These are phyloP conservation scores for Prototheca wickerhamii DNA, from an alignment of 163 green algal genomes.

Conservation along the genomic window DNA sequence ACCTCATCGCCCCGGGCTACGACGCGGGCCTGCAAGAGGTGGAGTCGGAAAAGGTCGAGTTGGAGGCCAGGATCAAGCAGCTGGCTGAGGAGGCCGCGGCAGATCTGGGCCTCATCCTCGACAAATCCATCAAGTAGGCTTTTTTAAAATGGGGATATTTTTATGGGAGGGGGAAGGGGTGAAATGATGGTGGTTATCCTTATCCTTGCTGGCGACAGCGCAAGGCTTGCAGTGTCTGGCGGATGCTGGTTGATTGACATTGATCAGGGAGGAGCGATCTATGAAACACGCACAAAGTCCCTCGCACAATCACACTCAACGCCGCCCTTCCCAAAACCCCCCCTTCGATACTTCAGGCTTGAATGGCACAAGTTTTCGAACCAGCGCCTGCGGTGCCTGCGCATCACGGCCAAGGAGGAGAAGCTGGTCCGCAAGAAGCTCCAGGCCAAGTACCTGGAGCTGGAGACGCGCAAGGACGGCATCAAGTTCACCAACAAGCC, in stretches of 20 bases:
- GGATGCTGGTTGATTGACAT: not conserved
- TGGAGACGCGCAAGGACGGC: constrained; percentile 92
- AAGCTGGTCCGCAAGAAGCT: constrained; percentile 69
- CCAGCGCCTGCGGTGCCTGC: constrained; percentile 72
- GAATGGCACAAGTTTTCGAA: constrained; percentile 82
- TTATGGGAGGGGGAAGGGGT: no score
- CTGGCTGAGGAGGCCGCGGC: constrained; percentile 27
- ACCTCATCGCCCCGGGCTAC: constrained; percentile 76
- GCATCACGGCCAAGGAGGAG: constrained; percentile 94
- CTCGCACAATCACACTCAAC: not conserved
- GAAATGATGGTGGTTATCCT: no score
- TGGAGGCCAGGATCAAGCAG: constrained; percentile 32
- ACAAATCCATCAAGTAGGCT: constrained; percentile 77
- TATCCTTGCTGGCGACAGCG: no score
- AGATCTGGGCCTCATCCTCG: constrained; percentile 73
- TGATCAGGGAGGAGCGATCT: no score
- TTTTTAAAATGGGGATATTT: not conserved
- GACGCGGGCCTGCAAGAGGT: constrained; percentile 33
- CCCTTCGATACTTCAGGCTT: constrained; percentile 37
- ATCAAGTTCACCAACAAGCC: constrained; percentile 87
- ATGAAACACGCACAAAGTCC: no score
- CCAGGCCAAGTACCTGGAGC: constrained; percentile 52
- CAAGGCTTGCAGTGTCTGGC: not conserved
- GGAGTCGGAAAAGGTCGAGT: constrained; percentile 26
- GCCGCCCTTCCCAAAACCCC: not conserved